phyloP scores from a whole-genome alignment of 768 basidiomycete species.

The Russula sp. region DNA sequence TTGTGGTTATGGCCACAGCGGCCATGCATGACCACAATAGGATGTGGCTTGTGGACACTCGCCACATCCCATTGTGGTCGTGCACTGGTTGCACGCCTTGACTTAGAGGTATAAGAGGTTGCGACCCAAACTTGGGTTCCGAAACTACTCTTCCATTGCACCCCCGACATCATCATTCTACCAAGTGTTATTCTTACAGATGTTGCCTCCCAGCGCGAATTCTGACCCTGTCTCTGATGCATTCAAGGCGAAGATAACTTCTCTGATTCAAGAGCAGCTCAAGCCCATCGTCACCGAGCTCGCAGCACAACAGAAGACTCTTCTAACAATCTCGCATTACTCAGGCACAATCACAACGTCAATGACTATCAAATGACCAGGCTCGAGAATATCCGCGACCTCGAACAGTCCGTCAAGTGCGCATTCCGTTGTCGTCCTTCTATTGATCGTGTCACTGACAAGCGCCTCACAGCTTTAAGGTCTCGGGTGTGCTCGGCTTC shows the following conservation, averaged over 20 bases:
- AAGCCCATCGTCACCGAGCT: conserved; percentile 20
- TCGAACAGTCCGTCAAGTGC: conserved; percentile 26
- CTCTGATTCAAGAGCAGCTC: conserved; percentile 22
- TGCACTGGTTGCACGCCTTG: not conserved
- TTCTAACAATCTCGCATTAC: conserved; percentile 9
- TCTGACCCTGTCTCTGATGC: conserved; percentile 5
- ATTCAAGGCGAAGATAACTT: conserved; percentile 11
- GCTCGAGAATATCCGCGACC: conserved; percentile 22
- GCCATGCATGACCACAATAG: not conserved
- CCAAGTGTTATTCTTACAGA: not conserved
- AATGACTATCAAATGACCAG: conserved; percentile 21
- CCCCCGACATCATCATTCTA: not conserved
- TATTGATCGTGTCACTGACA: not conserved
- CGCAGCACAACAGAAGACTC: conserved; percentile 11
- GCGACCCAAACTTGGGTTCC: not conserved
- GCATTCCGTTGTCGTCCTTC: not conserved
- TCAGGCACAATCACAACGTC: conserved; percentile 22
- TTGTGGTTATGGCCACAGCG: conserved; percentile 2
- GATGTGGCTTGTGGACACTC: not conserved
- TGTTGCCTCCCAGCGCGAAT: conserved; percentile 2
- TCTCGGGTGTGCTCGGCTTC: conserved; percentile 14
- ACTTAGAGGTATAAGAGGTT: conserved; percentile 1
- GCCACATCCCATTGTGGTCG: conserved; percentile 7
- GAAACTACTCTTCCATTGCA: not conserved
- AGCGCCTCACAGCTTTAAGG: conserved; percentile 16